A percentile compares a stretch with the other conserved stretches of the same genome.
These are phyloP conservation scores for Albizia julibrissin DNA, from an alignment of 306 rosid genomes.

Conservation along the genomic window DNA sequence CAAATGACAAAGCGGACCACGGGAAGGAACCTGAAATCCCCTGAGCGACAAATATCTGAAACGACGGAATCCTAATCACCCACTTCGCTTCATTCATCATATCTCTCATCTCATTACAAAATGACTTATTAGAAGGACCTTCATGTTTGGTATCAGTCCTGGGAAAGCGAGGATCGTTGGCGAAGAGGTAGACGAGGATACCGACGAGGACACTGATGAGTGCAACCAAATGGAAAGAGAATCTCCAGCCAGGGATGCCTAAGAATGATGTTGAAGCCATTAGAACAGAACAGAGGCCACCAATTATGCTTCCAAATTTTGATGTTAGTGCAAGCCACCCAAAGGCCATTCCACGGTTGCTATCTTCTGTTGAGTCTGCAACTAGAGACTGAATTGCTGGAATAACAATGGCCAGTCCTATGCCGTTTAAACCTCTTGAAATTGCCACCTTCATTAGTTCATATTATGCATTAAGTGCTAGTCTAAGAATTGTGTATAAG, in stretches of 20 bases:
- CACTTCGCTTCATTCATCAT: conserved; percentile 62
- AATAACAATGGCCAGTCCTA: conserved; percentile 80
- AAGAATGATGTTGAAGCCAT: conserved; percentile 66
- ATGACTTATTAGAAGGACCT: conserved; percentile 31
- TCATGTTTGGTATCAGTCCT: conserved; percentile 9
- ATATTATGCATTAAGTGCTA: neutral
- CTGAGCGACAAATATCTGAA: conserved; percentile 88
- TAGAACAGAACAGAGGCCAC: conserved; percentile 68
- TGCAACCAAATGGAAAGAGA: conserved; percentile 77
- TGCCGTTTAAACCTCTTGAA: conserved; percentile 89
- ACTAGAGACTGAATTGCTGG: conserved; percentile 85
- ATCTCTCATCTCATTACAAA: conserved; percentile 50
- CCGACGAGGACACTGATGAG: conserved; percentile 74
- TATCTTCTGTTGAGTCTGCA: conserved; percentile 79
- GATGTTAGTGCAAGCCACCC: conserved; percentile 79
- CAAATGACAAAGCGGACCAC: conserved; percentile 75
- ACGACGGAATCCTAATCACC: conserved; percentile 69
- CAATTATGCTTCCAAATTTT: conserved; percentile 69
- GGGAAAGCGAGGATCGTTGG: conserved; percentile 67
- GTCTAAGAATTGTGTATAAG: neutral
- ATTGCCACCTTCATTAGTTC: conserved; percentile 67
- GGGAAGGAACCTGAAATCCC: conserved; percentile 93
- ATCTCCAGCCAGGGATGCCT: conserved; percentile 92
- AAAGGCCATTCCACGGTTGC: conserved; percentile 76
- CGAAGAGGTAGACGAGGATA: conserved; percentile 56